These are phyloP conservation scores for Apiospora pterosperma DNA, from an alignment of 2,329 filamentous ascomycete species.

Conservation along the genomic window DNA sequence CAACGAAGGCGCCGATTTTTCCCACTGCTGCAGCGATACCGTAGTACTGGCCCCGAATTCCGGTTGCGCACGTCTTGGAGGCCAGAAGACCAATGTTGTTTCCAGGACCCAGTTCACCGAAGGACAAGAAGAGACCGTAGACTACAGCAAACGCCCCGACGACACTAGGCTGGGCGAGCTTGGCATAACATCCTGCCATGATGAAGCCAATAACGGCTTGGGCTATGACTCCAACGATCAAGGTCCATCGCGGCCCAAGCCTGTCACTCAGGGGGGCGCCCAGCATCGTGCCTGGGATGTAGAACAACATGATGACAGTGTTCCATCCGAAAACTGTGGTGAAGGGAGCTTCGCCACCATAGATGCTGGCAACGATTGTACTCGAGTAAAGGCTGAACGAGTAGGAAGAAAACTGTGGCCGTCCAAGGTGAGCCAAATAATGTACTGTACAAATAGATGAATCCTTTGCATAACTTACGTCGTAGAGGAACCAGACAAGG, in stretches of 20 bases:
- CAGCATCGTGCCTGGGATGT: constrained; percentile 75
- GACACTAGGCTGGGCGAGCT: constrained; percentile 62
- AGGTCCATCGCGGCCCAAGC: constrained; percentile 72
- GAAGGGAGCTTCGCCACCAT: constrained; percentile 56
- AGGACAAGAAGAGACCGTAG: constrained; percentile 73
- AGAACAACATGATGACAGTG: constrained; percentile 83
- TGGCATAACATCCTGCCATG: constrained; percentile 77
- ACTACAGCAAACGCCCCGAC: constrained; percentile 76
- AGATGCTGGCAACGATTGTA: constrained; percentile 66
- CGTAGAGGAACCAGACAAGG: constrained; percentile 82
- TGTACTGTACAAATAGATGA: too few relatives aligned
- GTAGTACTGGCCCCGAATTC: constrained; percentile 74
- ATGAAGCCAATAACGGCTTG: constrained; percentile 83
- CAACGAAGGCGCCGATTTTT: constrained; percentile 81
- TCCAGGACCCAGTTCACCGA: constrained; percentile 81
- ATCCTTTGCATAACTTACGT: constrained; percentile 40
- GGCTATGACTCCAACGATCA: constrained; percentile 65
- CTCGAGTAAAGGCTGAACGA: constrained; percentile 84
- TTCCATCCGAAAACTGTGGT: constrained; percentile 86
- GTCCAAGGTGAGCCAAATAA: neutral
- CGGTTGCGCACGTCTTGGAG: constrained; percentile 83
- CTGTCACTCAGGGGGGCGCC: constrained; percentile 76
- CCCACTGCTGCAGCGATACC: constrained; percentile 69
- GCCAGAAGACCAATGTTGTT: constrained; percentile 89
- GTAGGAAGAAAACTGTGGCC: constrained; percentile 67